A percentile compares a stretch with the other conserved stretches of the same genome.
These are phyloP conservation scores for Berkeleyomyces basicola DNA, from an alignment of 2,329 filamentous ascomycete genomes.

Conservation along the genomic window DNA sequence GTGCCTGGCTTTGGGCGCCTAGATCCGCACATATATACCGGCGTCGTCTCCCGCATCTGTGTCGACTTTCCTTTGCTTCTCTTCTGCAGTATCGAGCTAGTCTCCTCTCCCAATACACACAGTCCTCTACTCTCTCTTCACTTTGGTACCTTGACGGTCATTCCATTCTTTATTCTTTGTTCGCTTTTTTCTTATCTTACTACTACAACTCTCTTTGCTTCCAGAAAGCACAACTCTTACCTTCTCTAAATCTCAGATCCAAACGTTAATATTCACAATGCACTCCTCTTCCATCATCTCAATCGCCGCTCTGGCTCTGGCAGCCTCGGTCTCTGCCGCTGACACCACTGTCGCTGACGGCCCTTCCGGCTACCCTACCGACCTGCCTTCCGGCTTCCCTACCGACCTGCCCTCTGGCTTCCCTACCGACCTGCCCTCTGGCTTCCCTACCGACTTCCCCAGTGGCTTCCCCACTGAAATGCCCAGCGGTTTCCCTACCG, in stretches of 20 bases:
- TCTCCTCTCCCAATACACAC: conserved; percentile 5
- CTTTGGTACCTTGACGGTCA: conserved; percentile 10
- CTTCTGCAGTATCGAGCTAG: conserved; percentile 12
- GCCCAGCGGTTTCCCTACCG: neutral
- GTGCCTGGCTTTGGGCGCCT: neutral
- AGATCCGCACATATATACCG: conserved; percentile 2
- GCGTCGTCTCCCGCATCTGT: neutral
- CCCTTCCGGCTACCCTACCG: neutral
- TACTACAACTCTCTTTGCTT: neutral
- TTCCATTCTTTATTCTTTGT: conserved; percentile 1
- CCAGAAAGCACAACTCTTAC: neutral
- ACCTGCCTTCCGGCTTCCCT: neutral
- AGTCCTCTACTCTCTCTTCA: conserved; percentile 2
- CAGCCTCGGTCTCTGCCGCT: conserved; percentile 5
- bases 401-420: conserved; percentile 2
- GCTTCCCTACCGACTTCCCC: neutral
- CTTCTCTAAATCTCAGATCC: neutral
- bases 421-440: neutral
- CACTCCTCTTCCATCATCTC: conserved; percentile 8
- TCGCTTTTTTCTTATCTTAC: neutral
- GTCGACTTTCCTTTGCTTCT: neutral
- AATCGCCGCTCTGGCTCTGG: conserved; percentile 6
- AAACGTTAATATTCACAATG: conserved; percentile 6
- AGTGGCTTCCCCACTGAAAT: neutral
- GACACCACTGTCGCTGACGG: neutral